Base-by-base conservation (phyloP, 2,329 filamentous ascomycete genomes). In the Scleromitrula shiraiana region DNA sequence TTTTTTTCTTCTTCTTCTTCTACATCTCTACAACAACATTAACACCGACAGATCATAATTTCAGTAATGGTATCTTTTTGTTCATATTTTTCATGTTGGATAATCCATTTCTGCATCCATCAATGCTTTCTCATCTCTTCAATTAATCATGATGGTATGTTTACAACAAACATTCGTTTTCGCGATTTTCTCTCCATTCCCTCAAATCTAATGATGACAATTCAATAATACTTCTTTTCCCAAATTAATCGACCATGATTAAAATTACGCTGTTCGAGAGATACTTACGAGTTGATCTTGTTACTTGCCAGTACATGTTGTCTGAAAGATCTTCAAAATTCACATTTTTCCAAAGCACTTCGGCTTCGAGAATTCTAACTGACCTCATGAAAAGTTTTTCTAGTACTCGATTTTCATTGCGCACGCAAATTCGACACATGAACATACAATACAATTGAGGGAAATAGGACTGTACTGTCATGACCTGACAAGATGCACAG, bases 281-380 rank as follows among this genome's bases (percentile, higher is more conserved):
- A 70, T 70, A 69, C 70, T 67, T 72, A 65, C 71, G 70, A 64
- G 64, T 73, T 67, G 64, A 67, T 76, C 80, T 82, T 87, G 85
- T 83, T 89, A 89, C 85, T 89, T 86, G 85, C 85, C 85, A 90
- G 85, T 89, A 89, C 83, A 74, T 69, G 72, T 77, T 81, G 81
- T 86, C 85, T 88, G 85, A 88, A 70, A 54, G 53, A 51, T 40
- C 35, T 49, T 27, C 42, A 36, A n/a, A n/a, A 30, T 17, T 41
- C 46, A 14, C 15, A 6, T 26, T 14, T 33, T 33, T 2, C 19
- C 15, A 14, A 17, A 10, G 7, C 12, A 23, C 7, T 9, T 19
- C 15, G 4, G 6, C 23, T 33, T 41, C 7, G 22, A 19, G 40
- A 32, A 45, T 46, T 33, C 37, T 50, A 32, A 49, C 55, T 59